These are phyloP conservation scores for Oxytropis ochrocephala DNA, from an alignment of 306 rosid species.

Conservation along the genomic window DNA sequence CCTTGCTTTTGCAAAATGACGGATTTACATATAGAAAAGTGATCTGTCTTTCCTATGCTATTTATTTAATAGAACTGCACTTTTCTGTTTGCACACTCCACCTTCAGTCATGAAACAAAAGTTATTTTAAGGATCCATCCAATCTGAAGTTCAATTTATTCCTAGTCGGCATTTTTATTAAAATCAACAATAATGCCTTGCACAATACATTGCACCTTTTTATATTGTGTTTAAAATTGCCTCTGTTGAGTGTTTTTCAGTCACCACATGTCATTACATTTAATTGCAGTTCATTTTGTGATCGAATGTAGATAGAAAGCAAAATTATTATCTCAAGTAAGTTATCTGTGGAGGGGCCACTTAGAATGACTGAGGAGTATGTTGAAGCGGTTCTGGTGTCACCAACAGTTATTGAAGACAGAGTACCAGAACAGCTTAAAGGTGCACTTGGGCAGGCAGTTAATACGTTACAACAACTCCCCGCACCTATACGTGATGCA, in stretches of 20 bases:
- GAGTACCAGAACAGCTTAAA: slow-evolving; percentile 80
- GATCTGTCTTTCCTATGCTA: neutral
- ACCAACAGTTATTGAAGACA: slow-evolving; percentile 75
- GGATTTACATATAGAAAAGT: neutral
- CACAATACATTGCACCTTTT: neutral
- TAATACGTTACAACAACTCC: slow-evolving; percentile 73
- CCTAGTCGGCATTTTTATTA: neutral
- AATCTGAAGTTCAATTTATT: neutral
- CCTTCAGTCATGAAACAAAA: neutral
- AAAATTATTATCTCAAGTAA: slow-evolving; percentile 56
- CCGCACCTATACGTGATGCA: slow-evolving; percentile 65
- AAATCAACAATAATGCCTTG: neutral
- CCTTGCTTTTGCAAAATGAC: neutral
- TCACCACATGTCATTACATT: neutral
- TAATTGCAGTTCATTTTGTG: neutral
- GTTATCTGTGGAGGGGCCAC: slow-evolving; percentile 87
- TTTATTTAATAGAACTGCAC: neutral
- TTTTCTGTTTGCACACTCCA: neutral
- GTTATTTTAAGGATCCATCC: slow-evolving; percentile 7
- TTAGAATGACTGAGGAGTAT: slow-evolving; percentile 91
- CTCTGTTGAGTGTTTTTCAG: neutral
- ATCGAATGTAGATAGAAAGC: slow-evolving; percentile 67
- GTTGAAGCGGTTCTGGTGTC: slow-evolving; percentile 71
- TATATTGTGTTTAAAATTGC: neutral
- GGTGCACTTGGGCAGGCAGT: slow-evolving; percentile 78